Evolutionary conservation across 441 rosid genomes (phyloP).

Genomic region (Populus hybrid): DNA sequence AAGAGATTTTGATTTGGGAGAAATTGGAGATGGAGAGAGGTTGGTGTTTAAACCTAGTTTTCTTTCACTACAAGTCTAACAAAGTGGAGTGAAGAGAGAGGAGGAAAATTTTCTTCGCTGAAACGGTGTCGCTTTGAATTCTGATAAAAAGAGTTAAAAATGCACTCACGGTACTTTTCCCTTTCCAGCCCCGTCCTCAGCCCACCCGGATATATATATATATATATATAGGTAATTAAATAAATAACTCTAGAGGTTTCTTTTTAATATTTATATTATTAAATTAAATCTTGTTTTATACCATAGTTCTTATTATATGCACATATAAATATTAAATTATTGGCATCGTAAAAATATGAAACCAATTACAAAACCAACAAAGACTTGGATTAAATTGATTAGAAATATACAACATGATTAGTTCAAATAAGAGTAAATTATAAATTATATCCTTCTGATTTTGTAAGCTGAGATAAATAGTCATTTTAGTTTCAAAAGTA

Average conservation of each 20-base stretch:
- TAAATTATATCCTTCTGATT: no score
- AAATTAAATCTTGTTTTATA: no score
- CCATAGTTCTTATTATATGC: background rate
- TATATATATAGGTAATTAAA: no score
- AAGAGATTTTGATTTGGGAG: background rate
- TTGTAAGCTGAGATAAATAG: no score
- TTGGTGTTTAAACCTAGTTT: slow-evolving; percentile 8
- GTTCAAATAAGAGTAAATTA: background rate
- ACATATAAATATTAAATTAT: no score
- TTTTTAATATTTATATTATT: no score
- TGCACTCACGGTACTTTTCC: no score
- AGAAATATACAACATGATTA: background rate
- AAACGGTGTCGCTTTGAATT: background rate
- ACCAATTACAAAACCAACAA: background rate
- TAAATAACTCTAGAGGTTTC: background rate
- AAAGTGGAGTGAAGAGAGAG: background rate
- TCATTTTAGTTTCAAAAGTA: no score
- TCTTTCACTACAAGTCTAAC: slow-evolving; percentile 18
- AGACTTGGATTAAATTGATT: background rate
- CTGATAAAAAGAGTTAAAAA: background rate
- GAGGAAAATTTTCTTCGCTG: background rate
- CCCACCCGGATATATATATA: background rate
- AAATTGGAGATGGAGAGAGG: background rate
- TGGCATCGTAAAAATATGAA: background rate
- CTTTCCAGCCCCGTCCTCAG: background rate